Evolutionary conservation across 139 green algal species (phyloP), one percentile per base, ranked within the genome.

Genomic region (Chlorella sp.): DNA sequence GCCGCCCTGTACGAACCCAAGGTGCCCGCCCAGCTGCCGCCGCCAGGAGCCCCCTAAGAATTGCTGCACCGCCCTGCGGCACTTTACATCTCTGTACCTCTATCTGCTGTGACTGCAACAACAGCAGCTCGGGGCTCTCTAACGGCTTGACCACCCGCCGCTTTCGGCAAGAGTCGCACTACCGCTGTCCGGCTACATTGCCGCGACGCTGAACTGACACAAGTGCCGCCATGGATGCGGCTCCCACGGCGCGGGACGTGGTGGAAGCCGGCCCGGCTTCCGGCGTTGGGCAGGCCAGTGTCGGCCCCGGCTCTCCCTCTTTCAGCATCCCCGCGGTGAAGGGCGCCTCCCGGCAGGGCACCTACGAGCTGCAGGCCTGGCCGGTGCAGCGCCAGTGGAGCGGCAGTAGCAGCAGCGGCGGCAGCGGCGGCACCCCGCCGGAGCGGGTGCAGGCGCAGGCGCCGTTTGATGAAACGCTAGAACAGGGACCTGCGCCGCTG

Each of bases 281-380:
- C 7, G 22, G 11, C 21, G 64, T 2, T 32, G 64, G 21, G 64
- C 64, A 71, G 22, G 5, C 21, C 21, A 28, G 22, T 14, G 21
- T 28, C 22, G 60, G 36, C 1, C 32, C 82, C 34, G 32, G 19
- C 36, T 86, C 82, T 2, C 60, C 82, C 19, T 39, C 66, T 11
- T 85, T 85, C 48, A 71, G 48, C 48, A 69, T 85, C 16, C 37
- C 80, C 34, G 80, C 80, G 2, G 79, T 84, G 19, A 69, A 85
- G 30, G 12, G 26, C 3, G 80, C 42, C 0, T 57, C 80, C 0
- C 60, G 48, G 34, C 60, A 30, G 34, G 15, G 14, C 3, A 34
- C 84, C 3, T 21, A 80, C 1, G 36, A 88, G 30, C 68, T 81
- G 30, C 64, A 81, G 15, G 84, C 84, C 0, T 88, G 84, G 84